Percentiles rank a stretch among this genome's conserved stretches.
Evolutionary conservation across 257 asterid species (phyloP).

Genomic region (Verbena officinalis): DNA sequence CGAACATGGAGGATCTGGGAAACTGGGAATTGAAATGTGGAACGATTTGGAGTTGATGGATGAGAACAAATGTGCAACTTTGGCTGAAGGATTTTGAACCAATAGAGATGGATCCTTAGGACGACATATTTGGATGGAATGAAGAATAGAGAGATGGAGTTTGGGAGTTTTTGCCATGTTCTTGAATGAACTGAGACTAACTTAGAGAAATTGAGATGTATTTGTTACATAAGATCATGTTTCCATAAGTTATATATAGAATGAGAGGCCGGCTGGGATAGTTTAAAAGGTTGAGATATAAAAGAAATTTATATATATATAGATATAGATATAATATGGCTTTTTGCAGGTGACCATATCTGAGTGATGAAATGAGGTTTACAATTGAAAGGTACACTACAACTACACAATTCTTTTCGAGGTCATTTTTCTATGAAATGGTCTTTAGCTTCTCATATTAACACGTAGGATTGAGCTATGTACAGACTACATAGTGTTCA

Average conservation of each 20-base stretch:
- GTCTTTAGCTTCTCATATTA: slow-evolving; percentile 1
- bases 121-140: slow-evolving; percentile 48
- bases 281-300: background rate
- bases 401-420: slow-evolving; percentile 30
- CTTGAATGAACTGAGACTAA: background rate
- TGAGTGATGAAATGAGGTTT: slow-evolving; percentile 39
- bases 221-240: no score
- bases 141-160: slow-evolving; percentile 34
- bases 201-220: no score
- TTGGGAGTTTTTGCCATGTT: slow-evolving; percentile 35
- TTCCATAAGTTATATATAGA: background rate
- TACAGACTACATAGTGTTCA: slow-evolving; percentile 28
- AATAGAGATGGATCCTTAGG: slow-evolving; percentile 35
- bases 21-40: slow-evolving; percentile 44
- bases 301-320: no score
- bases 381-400: slow-evolving; percentile 37
- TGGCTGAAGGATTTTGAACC: slow-evolving; percentile 36
- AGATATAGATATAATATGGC: slow-evolving; percentile 6
- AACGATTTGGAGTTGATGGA: slow-evolving; percentile 39
- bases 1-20: slow-evolving; percentile 46
- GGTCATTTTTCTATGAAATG: slow-evolving; percentile 32
- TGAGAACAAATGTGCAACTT: background rate
- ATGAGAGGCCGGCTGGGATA: slow-evolving; percentile 40
- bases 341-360: slow-evolving; percentile 37
- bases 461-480: slow-evolving; percentile 3